These are phyloP conservation scores for Solanum paucissectum DNA, from an alignment of 257 asterid species.

Conservation along the genomic window DNA sequence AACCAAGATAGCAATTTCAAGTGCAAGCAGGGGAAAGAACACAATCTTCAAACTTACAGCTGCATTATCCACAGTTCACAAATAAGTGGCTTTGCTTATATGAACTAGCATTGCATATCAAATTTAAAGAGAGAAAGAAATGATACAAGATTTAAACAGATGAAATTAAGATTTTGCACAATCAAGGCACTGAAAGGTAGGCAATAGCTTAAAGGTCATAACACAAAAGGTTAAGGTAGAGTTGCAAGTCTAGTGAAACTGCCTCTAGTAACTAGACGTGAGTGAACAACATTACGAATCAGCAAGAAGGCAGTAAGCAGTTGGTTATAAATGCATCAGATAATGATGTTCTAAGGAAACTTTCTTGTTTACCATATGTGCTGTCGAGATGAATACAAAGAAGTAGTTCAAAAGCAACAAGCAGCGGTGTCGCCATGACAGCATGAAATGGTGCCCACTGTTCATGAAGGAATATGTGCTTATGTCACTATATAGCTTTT, in stretches of 20 bases:
- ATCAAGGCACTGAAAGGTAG: background rate
- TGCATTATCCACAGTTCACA: slow-evolving; percentile 30
- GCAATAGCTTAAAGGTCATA: background rate
- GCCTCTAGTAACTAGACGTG: background rate
- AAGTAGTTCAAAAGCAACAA: slow-evolving; percentile 87
- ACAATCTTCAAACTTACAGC: slow-evolving; percentile 89
- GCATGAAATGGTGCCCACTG: slow-evolving; percentile 99
- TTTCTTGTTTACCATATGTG: slow-evolving; percentile 39
- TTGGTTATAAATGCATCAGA: background rate
- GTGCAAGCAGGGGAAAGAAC: slow-evolving; percentile 73
- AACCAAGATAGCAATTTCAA: slow-evolving; percentile 72
- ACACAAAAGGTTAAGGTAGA: background rate
- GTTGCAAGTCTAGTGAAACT: background rate
- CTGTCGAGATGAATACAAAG: slow-evolving; percentile 74
- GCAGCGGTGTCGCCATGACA: slow-evolving; percentile 76
- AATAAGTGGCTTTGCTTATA: background rate
- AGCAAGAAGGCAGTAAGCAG: background rate
- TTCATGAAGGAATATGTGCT: slow-evolving; percentile 15
- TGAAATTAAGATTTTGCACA: background rate
- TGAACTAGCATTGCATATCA: background rate
- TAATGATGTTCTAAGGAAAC: background rate
- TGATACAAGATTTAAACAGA: background rate
- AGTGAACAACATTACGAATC: background rate
- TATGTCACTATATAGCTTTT: slow-evolving; percentile 6
- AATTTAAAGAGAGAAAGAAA: background rate